Conservation (phyloP, 1,284 basidiomycete species). For the Leccinum griseonigrum region DNA sequence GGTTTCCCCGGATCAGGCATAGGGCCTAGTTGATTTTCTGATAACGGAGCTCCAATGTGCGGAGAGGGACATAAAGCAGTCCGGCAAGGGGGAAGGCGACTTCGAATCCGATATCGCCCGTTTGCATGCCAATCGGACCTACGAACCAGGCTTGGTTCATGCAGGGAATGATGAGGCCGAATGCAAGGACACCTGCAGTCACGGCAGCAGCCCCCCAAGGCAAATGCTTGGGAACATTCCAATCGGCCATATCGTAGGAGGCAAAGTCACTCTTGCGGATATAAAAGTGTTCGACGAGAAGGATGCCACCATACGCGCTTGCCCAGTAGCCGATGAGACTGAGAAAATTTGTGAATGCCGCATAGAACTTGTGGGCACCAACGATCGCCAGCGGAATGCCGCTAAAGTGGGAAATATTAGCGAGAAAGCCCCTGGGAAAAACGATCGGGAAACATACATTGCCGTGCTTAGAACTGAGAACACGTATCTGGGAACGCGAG, state of each 20-base stretch:
- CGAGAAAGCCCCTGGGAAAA: background rate
- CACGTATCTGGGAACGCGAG: conserved; percentile 77
- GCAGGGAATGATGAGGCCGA: conserved; percentile 60
- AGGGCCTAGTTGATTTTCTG: conserved; percentile 22
- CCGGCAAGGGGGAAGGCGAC: conserved; percentile 55
- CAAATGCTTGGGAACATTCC: conserved; percentile 55
- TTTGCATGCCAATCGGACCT: conserved; percentile 65
- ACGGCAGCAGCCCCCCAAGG: conserved; percentile 67
- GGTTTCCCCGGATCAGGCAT: background rate
- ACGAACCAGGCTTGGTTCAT: conserved; percentile 75
- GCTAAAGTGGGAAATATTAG: conserved; percentile 22
- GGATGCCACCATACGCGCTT: conserved; percentile 53
- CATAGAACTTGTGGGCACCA: conserved; percentile 66
- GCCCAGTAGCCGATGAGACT: conserved; percentile 77
- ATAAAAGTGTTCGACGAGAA: conserved; percentile 63
- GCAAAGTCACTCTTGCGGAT: conserved; percentile 53
- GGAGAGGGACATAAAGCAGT: conserved; percentile 57
- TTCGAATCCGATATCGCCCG: conserved; percentile 80
- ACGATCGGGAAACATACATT: conserved; percentile 51
- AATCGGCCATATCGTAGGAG: conserved; percentile 50
- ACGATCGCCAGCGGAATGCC: conserved; percentile 62
- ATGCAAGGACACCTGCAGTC: conserved; percentile 46
- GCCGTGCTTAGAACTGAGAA: conserved; percentile 82
- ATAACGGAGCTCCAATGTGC: conserved; percentile 44
- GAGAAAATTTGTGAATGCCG: conserved; percentile 64